Evolutionary conservation across 2,329 filamentous ascomycete genomes (phyloP).

Genomic region (Lomentospora prolificans): DNA sequence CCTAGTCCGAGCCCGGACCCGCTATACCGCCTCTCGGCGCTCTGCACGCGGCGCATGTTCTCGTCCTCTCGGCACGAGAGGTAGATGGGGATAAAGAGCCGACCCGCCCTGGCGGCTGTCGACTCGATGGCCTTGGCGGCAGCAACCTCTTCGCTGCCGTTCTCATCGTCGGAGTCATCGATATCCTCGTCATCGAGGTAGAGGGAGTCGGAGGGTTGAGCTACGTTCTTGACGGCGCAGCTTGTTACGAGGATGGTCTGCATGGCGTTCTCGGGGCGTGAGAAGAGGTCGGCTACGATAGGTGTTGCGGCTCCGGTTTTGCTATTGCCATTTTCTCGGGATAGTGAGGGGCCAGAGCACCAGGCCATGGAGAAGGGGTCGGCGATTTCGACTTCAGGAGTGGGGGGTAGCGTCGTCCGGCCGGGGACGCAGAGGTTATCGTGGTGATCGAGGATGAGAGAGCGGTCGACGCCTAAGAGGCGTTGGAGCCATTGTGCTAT

Average conservation of each 20-base stretch:
- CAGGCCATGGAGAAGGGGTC: conserved; percentile 11
- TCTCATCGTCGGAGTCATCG: background rate
- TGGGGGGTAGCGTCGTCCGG: conserved; percentile 1
- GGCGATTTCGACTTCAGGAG: background rate
- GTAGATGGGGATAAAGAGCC: conserved; percentile 19
- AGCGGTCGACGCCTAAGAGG: conserved; percentile 14
- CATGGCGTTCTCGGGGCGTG: background rate
- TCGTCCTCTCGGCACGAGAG: conserved; percentile 18
- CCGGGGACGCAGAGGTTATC: conserved; percentile 5
- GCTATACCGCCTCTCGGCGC: conserved; percentile 8
- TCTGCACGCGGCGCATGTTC: conserved; percentile 15
- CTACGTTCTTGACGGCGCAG: background rate
- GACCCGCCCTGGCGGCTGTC: conserved; percentile 14
- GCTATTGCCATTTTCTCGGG: conserved; percentile 16
- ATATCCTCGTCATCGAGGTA: background rate
- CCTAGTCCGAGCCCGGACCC: background rate
- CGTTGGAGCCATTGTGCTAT: conserved; percentile 19
- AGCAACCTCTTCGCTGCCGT: background rate
- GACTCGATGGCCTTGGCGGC: conserved; percentile 14
- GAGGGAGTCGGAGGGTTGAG: background rate
- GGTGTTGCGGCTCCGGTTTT: conserved; percentile 4
- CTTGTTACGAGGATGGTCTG: conserved; percentile 8
- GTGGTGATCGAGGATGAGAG: conserved; percentile 21
- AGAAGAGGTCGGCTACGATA: background rate
- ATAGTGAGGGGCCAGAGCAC: conserved; percentile 14